phyloP scores from a whole-genome alignment of 176 grass and related monocot genomes.

The Luzula sylvatica region DNA sequence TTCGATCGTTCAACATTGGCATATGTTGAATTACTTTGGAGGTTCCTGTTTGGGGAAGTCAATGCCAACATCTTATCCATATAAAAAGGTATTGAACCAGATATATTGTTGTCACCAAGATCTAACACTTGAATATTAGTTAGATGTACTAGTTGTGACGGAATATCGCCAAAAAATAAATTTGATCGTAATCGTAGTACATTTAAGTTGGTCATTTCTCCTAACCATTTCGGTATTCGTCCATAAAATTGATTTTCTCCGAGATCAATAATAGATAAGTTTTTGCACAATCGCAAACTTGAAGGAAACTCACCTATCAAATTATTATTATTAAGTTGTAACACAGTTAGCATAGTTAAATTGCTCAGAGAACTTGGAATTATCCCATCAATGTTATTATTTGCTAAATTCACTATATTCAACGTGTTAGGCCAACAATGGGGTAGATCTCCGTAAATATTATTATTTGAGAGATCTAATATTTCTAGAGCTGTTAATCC shows the following conservation, averaged over 20 bases:
- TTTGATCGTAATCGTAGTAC: slow-evolving; percentile 20
- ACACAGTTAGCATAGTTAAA: not conserved
- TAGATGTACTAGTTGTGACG: not conserved
- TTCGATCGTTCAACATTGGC: not conserved
- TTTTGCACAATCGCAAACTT: too few relatives aligned
- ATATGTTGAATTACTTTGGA: not conserved
- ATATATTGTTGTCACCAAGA: slow-evolving; percentile 22
- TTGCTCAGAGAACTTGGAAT: slow-evolving; percentile 6
- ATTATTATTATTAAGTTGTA: slow-evolving; percentile 20
- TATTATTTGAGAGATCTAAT: slow-evolving; percentile 7
- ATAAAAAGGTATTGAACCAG: slow-evolving; percentile 1
- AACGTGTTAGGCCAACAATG: slow-evolving; percentile 7
- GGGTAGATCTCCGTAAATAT: too few relatives aligned
- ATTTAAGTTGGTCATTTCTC: too few relatives aligned
- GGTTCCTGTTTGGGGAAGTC: not conserved
- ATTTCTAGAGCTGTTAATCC: slow-evolving; percentile 11
- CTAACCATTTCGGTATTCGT: too few relatives aligned
- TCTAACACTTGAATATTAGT: slow-evolving; percentile 19
- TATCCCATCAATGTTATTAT: slow-evolving; percentile 10
- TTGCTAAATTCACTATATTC: not conserved
- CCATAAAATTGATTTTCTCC: too few relatives aligned
- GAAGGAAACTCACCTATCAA: slow-evolving; percentile 27
- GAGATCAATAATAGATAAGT: too few relatives aligned
- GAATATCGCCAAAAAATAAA: slow-evolving; percentile 24
- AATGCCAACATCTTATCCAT: slow-evolving; percentile 20